Percentiles rank a stretch among this genome's conserved stretches.
Conservation (phyloP, 176 grass and related monocot species). For the Rhipidocladum racemiflorum region DNA sequence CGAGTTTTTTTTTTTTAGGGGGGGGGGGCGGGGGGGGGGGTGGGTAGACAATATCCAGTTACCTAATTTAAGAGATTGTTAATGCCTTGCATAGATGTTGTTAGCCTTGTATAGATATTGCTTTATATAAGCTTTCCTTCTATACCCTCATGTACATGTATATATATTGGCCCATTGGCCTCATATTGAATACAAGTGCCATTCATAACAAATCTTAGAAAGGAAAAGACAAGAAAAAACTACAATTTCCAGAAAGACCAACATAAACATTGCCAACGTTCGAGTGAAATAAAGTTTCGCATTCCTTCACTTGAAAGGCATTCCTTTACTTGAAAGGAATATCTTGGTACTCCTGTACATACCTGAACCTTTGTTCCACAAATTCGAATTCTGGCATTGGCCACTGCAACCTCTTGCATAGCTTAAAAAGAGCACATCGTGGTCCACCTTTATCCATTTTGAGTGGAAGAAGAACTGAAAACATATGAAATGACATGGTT, state of each 20-base stretch:
- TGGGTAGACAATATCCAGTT: too few relatives aligned
- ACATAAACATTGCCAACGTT: constrained; percentile 5
- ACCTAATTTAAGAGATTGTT: too few relatives aligned
- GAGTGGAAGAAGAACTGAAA: constrained; percentile 43
- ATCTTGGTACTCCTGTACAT: constrained; percentile 23
- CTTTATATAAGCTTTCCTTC: too few relatives aligned
- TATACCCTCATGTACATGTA: too few relatives aligned
- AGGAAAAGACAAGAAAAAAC: not conserved
- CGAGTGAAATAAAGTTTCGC: constrained; percentile 19
- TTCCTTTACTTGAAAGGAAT: not conserved
- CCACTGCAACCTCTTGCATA: constrained; percentile 87
- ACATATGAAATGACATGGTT: constrained; percentile 2
- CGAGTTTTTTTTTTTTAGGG: too few relatives aligned
- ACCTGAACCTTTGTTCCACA: constrained; percentile 62
- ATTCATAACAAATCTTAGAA: too few relatives aligned
- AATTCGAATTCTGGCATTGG: constrained; percentile 76
- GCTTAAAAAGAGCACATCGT: constrained; percentile 66
- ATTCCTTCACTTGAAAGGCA: not conserved
- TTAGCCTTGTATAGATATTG: too few relatives aligned
- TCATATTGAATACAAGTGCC: too few relatives aligned
- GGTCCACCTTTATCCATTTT: constrained; percentile 70
- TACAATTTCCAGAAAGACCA: not conserved
- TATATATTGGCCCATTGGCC: too few relatives aligned
- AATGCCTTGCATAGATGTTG: too few relatives aligned
- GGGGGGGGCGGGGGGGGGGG: too few relatives aligned